Conservation (phyloP, 2,329 filamentous ascomycete species). For the Rugonectria rugulosa region DNA sequence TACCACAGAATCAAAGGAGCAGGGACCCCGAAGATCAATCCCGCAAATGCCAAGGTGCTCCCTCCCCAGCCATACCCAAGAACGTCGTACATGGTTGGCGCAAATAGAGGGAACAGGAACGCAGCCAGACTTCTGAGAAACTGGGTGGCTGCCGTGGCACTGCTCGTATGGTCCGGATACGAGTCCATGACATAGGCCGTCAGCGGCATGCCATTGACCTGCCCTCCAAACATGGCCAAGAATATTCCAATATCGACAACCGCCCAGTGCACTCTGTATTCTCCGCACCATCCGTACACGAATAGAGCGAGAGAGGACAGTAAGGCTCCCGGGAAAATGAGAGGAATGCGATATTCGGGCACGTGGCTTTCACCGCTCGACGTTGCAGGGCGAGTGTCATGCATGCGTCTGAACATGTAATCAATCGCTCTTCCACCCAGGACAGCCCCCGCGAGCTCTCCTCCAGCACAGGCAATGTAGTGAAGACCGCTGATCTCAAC, state of each 20-base stretch:
- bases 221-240: slow-evolving; percentile 42
- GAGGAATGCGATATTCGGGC: slow-evolving; percentile 39
- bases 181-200: slow-evolving; percentile 53
- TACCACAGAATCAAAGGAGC: slow-evolving; percentile 50
- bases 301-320: slow-evolving; percentile 49
- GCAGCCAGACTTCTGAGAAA: slow-evolving; percentile 55
- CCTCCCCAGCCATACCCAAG: slow-evolving; percentile 52
- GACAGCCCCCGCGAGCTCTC: slow-evolving; percentile 67
- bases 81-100: slow-evolving; percentile 47
- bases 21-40: slow-evolving; percentile 47
- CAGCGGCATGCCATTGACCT: slow-evolving; percentile 42
- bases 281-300: slow-evolving; percentile 54
- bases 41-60: slow-evolving; percentile 46
- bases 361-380: slow-evolving; percentile 9
- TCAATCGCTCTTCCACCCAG: slow-evolving; percentile 56
- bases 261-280: slow-evolving; percentile 47
- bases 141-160: slow-evolving; percentile 55
- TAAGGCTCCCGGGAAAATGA: slow-evolving; percentile 49
- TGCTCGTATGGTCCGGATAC: slow-evolving; percentile 56
- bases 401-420: slow-evolving; percentile 40
- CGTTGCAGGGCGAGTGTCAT: slow-evolving; percentile 9
- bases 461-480: slow-evolving; percentile 68
- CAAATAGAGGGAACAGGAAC: slow-evolving; percentile 59
- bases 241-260: slow-evolving; percentile 48
- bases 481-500: slow-evolving; percentile 68